phyloP scores from a whole-genome alignment of 805 yeast genomes.

The Starmerella davenportii region DNA sequence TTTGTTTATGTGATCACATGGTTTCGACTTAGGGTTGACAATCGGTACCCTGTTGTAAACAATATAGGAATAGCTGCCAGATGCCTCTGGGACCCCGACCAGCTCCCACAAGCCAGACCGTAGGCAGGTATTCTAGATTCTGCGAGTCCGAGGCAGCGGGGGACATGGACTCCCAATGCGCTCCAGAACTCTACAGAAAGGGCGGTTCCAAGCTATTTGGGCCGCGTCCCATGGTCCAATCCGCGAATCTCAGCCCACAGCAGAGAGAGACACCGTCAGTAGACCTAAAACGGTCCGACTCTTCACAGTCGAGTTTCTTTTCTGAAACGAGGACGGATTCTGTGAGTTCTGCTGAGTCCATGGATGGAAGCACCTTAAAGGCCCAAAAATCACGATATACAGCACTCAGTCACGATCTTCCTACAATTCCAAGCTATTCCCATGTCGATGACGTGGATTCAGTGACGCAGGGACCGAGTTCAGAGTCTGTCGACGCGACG shows the following conservation, averaged over 20 bases:
- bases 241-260: background rate
- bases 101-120: slow-evolving; percentile 5
- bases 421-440: no score
- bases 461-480: no score
- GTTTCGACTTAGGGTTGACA: background rate
- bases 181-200: background rate
- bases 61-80: background rate
- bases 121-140: background rate
- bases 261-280: background rate
- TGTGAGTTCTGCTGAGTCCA: slow-evolving; percentile 1
- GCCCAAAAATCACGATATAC: slow-evolving; percentile 8
- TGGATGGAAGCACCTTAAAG: background rate
- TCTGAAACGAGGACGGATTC: background rate
- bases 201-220: slow-evolving; percentile 1
- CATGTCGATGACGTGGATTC: no score
- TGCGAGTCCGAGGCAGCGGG: background rate
- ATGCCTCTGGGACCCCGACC: slow-evolving; percentile 17
- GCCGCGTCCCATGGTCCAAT: slow-evolving; percentile 3
- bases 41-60: slow-evolving; percentile 2
- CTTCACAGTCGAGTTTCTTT: background rate
- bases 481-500: no score
- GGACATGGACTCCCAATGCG: background rate
- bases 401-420: no score
- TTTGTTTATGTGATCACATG: background rate
- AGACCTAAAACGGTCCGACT: background rate